Conservation (phyloP, 2,329 filamentous ascomycete species). For the Pseudogymnoascus sp. region DNA sequence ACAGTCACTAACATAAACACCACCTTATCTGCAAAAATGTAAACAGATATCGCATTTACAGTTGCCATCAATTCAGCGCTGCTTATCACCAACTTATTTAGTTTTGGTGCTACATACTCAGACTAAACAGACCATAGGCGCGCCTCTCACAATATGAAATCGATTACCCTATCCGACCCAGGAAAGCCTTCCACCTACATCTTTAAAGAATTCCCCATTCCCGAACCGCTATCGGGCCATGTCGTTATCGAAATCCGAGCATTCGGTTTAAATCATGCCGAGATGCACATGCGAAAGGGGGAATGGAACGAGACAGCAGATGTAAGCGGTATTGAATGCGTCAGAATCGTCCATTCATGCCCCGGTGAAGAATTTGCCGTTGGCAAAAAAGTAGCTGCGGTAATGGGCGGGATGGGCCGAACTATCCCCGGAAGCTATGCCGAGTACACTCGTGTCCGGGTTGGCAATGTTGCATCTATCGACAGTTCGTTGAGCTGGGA, state of each 20-base stretch:
- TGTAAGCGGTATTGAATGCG: conserved; percentile 24
- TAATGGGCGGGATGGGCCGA: conserved; percentile 21
- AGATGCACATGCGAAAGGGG: conserved; percentile 13
- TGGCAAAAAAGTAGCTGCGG: conserved; percentile 16
- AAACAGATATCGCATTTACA: neutral
- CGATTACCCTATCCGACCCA: conserved; percentile 26
- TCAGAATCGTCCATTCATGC: conserved; percentile 16
- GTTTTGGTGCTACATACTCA: too few relatives aligned
- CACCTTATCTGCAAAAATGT: neutral
- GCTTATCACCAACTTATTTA: neutral
- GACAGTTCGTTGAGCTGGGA: conserved; percentile 17
- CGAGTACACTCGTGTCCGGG: conserved; percentile 18
- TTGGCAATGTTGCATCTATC: conserved; percentile 14
- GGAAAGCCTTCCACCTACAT: conserved; percentile 11
- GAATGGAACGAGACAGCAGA: conserved; percentile 12
- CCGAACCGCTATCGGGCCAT: conserved; percentile 29
- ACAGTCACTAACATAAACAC: too few relatives aligned
- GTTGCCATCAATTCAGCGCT: neutral
- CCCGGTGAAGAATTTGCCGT: conserved; percentile 14
- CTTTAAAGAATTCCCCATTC: conserved; percentile 31
- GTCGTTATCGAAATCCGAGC: conserved; percentile 34
- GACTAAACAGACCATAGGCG: neutral
- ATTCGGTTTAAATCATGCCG: conserved; percentile 31
- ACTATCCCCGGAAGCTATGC: conserved; percentile 19
- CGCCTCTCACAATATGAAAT: conserved; percentile 23